Evolutionary conservation across 129 eudicot species (phyloP), one percentile per base, ranked within the genome.

Genomic region (Solidago caesia): DNA sequence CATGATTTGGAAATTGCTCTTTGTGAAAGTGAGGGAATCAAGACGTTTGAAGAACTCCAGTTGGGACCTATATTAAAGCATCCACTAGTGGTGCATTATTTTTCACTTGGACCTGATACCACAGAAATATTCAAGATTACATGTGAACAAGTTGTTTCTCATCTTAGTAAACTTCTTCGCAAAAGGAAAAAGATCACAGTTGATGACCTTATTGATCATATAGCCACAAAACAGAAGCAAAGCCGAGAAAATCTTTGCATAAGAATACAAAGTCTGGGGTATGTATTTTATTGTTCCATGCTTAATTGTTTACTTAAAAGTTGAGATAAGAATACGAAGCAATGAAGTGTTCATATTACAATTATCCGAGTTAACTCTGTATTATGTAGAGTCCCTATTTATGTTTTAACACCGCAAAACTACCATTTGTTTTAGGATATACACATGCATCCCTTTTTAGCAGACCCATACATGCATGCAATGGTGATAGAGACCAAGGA

Each of bases 201-300:
- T 63, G 91, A 86, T 79, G 88, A 77, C 10, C 82, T 93, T 45
- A 60, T 93, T 87, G 84, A 88, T 75, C 88, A 68, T 75, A 80
- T 93, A 81, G 93, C 95, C 15, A 84, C 78, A 80, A 64, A 61
- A 55, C 70, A 83, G 61, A 81, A 80, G 10, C 27, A 55, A 63
- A 33, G 39, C 39, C 39, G 39, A 58, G 90, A 67, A 76, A 81
- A 81, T 58, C 90, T 93, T 77, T 64, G 83, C 72, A 70, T 93
- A 72, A 89, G 98, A 47, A 82, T 93, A 64, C 98, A 83, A 75
- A 85, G 90, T 77, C 77, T 93, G 74, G 89, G 96, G 98, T 93
- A 84, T 49, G 86, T 68, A 2, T 70, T 64, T 42, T 63, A 63
- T 46, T 10, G 21, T 21, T 21, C 21, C 21, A 21, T 21, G 21